Evolutionary conservation across 805 yeast genomes (phyloP).

Genomic region (Candida sanyiensis): DNA sequence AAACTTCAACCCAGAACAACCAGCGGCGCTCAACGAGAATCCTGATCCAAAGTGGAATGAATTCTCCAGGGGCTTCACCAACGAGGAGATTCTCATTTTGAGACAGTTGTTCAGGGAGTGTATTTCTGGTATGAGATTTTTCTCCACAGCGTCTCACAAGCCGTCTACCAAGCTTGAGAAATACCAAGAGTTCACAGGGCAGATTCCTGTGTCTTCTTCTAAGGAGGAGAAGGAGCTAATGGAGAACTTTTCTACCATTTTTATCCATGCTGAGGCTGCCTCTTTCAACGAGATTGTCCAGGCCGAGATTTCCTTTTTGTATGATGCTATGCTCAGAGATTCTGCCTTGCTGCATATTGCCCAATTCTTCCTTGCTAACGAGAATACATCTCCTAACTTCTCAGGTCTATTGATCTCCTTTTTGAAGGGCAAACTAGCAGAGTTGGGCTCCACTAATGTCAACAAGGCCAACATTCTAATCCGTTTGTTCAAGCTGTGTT

Average conservation of each 20-base stretch:
- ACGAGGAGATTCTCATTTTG: slow-evolving; percentile 77
- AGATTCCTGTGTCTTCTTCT: slow-evolving; percentile 79
- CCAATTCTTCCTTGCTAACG: slow-evolving; percentile 90
- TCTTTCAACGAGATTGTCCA: slow-evolving; percentile 90
- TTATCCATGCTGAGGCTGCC: slow-evolving; percentile 90
- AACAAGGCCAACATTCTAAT: slow-evolving; percentile 75
- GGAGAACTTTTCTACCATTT: slow-evolving; percentile 93
- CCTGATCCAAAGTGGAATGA: slow-evolving; percentile 70
- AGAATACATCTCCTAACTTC: slow-evolving; percentile 88
- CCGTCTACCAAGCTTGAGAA: slow-evolving; percentile 20
- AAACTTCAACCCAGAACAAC: slow-evolving; percentile 81
- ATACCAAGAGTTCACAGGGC: slow-evolving; percentile 50
- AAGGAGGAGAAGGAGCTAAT: slow-evolving; percentile 92
- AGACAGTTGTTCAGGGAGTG: slow-evolving; percentile 79
- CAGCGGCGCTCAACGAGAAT: slow-evolving; percentile 41
- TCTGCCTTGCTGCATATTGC: slow-evolving; percentile 87
- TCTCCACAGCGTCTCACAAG: slow-evolving; percentile 40
- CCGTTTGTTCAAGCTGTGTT: slow-evolving; percentile 83
- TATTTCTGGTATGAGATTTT: slow-evolving; percentile 71
- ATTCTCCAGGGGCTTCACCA: slow-evolving; percentile 74
- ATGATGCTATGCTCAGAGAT: slow-evolving; percentile 72
- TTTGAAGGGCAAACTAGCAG: slow-evolving; percentile 64
- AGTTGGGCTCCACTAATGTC: slow-evolving; percentile 75
- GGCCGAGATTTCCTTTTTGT: slow-evolving; percentile 70
- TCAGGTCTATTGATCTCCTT: slow-evolving; percentile 78